phyloP scores from a whole-genome alignment of 2,329 filamentous ascomycete genomes.

The Zarea fungicola region DNA sequence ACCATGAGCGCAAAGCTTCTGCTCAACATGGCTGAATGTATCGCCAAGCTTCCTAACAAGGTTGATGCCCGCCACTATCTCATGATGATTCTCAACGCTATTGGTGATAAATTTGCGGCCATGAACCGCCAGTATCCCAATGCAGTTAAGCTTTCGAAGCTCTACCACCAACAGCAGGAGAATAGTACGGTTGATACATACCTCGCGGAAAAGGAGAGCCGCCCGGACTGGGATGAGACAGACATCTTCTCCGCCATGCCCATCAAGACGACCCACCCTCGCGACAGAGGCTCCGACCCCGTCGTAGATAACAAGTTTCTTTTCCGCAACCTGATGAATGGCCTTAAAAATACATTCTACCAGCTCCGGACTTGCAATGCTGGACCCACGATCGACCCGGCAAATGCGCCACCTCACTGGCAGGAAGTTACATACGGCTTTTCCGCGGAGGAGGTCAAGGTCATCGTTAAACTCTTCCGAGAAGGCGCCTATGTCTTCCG shows the following conservation, averaged over 20 bases:
- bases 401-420: conserved; percentile 84
- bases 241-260: conserved; percentile 96
- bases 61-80: conserved; percentile 90
- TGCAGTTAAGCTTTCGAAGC: conserved; percentile 84
- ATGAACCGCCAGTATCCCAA: conserved; percentile 98
- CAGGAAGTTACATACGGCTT: conserved; percentile 94
- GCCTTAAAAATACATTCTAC: conserved; percentile 93
- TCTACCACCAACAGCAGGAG: conserved; percentile 65
- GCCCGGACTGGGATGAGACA: conserved; percentile 94
- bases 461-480: conserved; percentile 94
- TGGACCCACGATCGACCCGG: conserved; percentile 62
- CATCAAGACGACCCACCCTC: conserved; percentile 89
- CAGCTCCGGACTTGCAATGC: conserved; percentile 89
- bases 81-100: conserved; percentile 95
- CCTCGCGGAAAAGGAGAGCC: conserved; percentile 72
- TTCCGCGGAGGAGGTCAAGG: conserved; percentile 92
- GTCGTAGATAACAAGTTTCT: conserved; percentile 97
- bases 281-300: conserved; percentile 83
- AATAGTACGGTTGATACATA: conserved; percentile 65
- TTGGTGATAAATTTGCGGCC: conserved; percentile 94
- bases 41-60: conserved; percentile 89
- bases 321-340: conserved; percentile 94
- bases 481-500: conserved; percentile 95
- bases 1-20: conserved; percentile 98
- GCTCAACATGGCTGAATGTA: conserved; percentile 97